phyloP scores from a whole-genome alignment of 805 yeast species.

The Candida nitratophila region DNA sequence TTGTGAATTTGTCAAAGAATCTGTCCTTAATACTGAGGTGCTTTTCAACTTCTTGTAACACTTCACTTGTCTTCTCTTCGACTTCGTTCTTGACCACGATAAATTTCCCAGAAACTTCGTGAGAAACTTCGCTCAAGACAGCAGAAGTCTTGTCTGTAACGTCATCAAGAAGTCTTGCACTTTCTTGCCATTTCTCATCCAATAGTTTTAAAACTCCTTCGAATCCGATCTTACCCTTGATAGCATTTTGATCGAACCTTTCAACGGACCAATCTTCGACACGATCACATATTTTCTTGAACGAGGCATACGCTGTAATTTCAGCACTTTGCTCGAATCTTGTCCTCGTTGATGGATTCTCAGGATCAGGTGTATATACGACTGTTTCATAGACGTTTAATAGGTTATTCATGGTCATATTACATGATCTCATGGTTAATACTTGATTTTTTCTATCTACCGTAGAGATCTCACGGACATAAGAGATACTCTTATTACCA shows the following conservation, averaged over 20 bases:
- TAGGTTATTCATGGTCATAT: conserved; percentile 72
- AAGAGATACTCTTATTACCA: conserved; percentile 68
- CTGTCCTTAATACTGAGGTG: background rate
- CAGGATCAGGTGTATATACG: conserved; percentile 63
- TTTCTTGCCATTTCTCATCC: conserved; percentile 18
- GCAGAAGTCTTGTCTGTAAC: conserved; percentile 14
- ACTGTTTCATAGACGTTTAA: conserved; percentile 83
- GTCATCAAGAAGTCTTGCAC: conserved; percentile 5
- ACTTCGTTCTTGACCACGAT: conserved; percentile 16
- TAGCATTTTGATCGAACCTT: conserved; percentile 83
- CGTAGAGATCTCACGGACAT: conserved; percentile 83
- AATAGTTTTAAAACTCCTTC: conserved; percentile 35
- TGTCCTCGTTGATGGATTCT: conserved; percentile 45
- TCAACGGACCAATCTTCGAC: conserved; percentile 90
- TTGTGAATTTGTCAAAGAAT: no score
- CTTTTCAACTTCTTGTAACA: conserved; percentile 19
- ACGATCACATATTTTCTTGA: conserved; percentile 65
- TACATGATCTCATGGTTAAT: conserved; percentile 75
- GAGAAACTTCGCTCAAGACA: conserved; percentile 14
- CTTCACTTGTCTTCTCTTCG: conserved; percentile 15
- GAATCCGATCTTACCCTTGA: conserved; percentile 74
- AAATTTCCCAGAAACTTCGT: conserved; percentile 1
- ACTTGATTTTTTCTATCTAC: conserved; percentile 64
- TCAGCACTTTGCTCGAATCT: conserved; percentile 76
- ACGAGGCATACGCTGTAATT: conserved; percentile 75